These are phyloP conservation scores for Calendula officinalis DNA, from an alignment of 129 eudicot genomes.

Conservation along the genomic window DNA sequence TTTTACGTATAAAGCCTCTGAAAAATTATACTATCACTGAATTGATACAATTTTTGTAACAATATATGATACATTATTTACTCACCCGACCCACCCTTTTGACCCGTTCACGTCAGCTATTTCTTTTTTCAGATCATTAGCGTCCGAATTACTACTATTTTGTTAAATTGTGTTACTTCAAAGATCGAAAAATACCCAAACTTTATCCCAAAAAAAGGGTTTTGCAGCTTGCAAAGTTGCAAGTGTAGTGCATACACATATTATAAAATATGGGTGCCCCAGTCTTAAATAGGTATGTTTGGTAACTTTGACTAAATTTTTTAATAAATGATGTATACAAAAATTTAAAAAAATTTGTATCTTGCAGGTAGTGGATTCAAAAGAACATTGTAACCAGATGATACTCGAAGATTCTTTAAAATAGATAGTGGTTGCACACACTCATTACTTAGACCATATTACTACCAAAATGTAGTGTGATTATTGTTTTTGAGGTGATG, in stretches of 20 bases:
- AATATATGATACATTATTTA: no score
- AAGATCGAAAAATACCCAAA: not conserved
- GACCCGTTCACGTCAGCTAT: no score
- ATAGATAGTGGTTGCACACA: slow-evolving; percentile 26
- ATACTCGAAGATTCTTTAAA: slow-evolving; percentile 16
- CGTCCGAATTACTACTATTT: not conserved
- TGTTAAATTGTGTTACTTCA: not conserved
- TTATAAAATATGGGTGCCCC: not conserved
- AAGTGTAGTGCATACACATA: not conserved
- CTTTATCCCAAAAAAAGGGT: not conserved
- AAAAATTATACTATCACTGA: no score
- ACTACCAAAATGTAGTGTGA: slow-evolving; percentile 27
- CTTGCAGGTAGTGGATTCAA: slow-evolving; percentile 29
- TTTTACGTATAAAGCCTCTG: no score
- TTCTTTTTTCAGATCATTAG: not conserved
- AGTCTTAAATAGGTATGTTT: slow-evolving; percentile 16
- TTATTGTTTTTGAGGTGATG: slow-evolving; percentile 19
- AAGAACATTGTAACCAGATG: slow-evolving; percentile 17
- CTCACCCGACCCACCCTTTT: no score
- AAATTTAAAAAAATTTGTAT: slow-evolving; percentile 5
- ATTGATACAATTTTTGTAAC: no score
- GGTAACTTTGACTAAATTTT: slow-evolving; percentile 11
- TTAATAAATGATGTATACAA: not conserved
- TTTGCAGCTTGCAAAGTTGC: not conserved
- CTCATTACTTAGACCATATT: slow-evolving; percentile 28